phyloP scores from a whole-genome alignment of 1,139 yeast species.

The Martiniozyma asiatica region DNA sequence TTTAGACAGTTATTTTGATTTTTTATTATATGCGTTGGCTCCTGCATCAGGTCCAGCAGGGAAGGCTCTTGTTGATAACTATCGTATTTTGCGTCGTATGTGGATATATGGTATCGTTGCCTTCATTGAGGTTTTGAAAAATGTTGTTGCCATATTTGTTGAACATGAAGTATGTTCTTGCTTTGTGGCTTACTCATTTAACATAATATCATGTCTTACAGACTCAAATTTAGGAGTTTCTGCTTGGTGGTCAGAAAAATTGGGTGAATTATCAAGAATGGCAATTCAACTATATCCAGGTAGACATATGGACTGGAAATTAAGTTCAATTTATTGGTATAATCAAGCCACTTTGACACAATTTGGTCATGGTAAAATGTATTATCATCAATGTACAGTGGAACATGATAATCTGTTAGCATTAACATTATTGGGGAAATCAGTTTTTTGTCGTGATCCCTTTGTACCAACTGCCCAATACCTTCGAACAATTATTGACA shows the following conservation, averaged over 20 bases:
- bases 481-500: slow-evolving; percentile 62
- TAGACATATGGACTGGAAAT: slow-evolving; percentile 69
- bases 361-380: slow-evolving; percentile 70
- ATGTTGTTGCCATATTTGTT: slow-evolving; percentile 38
- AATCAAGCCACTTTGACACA: slow-evolving; percentile 45
- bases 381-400: slow-evolving; percentile 74
- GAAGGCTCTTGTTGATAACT: slow-evolving; percentile 59
- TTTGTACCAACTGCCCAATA: slow-evolving; percentile 75
- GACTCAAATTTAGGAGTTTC: slow-evolving; percentile 26
- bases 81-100: slow-evolving; percentile 64
- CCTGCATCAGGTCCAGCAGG: slow-evolving; percentile 62
- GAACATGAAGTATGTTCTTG: slow-evolving; percentile 26
- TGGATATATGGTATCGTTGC: slow-evolving; percentile 82
- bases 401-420: slow-evolving; percentile 74
- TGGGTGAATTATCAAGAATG: slow-evolving; percentile 73
- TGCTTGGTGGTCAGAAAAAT: slow-evolving; percentile 70
- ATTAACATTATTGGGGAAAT: slow-evolving; percentile 63
- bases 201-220: slow-evolving; percentile 23
- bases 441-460: slow-evolving; percentile 68
- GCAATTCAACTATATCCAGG: slow-evolving; percentile 73
- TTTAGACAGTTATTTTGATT: slow-evolving; percentile 59
- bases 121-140: slow-evolving; percentile 66
- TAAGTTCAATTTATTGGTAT: slow-evolving; percentile 72
- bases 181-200: slow-evolving; percentile 23
- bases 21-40: slow-evolving; percentile 55